Evolutionary conservation across 148 eudicot genomes (phyloP).

Genomic region (Amaranthus cruentus): DNA sequence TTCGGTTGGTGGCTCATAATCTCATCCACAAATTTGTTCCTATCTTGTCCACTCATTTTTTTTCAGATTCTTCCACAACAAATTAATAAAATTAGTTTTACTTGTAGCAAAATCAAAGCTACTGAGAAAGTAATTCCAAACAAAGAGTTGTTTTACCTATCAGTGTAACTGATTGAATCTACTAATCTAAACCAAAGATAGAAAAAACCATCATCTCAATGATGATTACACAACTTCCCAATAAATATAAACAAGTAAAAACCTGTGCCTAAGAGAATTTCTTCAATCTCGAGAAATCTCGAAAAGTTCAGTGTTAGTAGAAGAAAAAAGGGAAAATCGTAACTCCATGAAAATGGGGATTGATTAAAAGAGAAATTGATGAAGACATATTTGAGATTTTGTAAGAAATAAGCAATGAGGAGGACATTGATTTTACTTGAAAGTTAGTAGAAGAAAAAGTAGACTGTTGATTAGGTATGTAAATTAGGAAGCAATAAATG

Average conservation of each 20-base stretch:
- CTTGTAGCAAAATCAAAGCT: too few relatives aligned
- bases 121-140: too few relatives aligned
- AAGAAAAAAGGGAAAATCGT: background rate
- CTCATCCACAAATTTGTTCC: too few relatives aligned
- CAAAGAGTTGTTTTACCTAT: too few relatives aligned
- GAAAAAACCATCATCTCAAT: too few relatives aligned
- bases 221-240: too few relatives aligned
- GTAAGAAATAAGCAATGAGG: background rate
- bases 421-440: background rate
- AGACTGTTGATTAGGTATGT: background rate
- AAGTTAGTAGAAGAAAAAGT: background rate
- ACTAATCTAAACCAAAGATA: too few relatives aligned
- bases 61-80: too few relatives aligned
- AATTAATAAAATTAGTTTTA: too few relatives aligned
- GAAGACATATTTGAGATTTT: slow-evolving; percentile 2
- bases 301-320: slow-evolving; percentile 68
- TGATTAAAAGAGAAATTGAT: background rate
- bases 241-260: background rate
- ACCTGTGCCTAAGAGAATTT: slow-evolving; percentile 90
- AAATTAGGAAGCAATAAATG: slow-evolving; percentile 1
- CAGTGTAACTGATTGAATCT: too few relatives aligned
- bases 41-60: too few relatives aligned
- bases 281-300: slow-evolving; percentile 42
- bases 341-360: background rate
- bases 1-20: too few relatives aligned